Base-by-base conservation (phyloP, 2,329 filamentous ascomycete species). In the Ambrosiella cleistominuta region DNA sequence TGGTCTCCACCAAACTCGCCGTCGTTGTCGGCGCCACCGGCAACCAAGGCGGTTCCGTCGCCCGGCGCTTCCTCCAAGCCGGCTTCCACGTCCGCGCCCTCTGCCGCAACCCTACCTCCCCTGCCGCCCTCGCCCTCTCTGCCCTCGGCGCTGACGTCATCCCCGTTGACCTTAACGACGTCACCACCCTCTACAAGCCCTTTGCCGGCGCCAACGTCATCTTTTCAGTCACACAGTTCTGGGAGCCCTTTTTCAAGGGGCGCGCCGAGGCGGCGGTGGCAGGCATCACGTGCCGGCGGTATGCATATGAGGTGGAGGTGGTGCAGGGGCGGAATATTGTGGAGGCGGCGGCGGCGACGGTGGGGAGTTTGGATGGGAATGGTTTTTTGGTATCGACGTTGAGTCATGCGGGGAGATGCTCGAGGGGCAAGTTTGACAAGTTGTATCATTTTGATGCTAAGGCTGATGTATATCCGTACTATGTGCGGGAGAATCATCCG, bases 181-280 rank as follows among this genome's bases (percentile, higher is more conserved):
- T 67, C 2, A 61, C 62, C 1, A 68, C 68, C 11, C 68, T 78
- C 39, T 65, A 68, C 52, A 47, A 63, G 0, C 73, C 71, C 0
- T 76, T 77, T 58, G 51, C 40, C 1, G 73, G 71, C 7, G 75
- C 75, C 15, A 71, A 74, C 60, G 64, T 72, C 59, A 77, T 81
- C 60, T 81, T 80, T 66, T 70, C 70, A 61, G 73, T 78, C 54
- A 81, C 77, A 0, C 72, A 80, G 61, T 80, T 76, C 66, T 80
- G 74, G 73, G 72, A 76, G 57, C 69, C 71, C 1, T 77, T 77
- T 63, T 71, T 72, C 64, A 68, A 71, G 2, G 68, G 71, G 0
- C 70, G 72, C 11, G 63, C 66, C 19, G 67, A 68, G 55, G 73
- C 71, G 2, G 60, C 64, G 3, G 67, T 69, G 38, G 63, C 66